These are phyloP conservation scores for Drosera capensis DNA, from an alignment of 148 eudicot species.

Conservation along the genomic window DNA sequence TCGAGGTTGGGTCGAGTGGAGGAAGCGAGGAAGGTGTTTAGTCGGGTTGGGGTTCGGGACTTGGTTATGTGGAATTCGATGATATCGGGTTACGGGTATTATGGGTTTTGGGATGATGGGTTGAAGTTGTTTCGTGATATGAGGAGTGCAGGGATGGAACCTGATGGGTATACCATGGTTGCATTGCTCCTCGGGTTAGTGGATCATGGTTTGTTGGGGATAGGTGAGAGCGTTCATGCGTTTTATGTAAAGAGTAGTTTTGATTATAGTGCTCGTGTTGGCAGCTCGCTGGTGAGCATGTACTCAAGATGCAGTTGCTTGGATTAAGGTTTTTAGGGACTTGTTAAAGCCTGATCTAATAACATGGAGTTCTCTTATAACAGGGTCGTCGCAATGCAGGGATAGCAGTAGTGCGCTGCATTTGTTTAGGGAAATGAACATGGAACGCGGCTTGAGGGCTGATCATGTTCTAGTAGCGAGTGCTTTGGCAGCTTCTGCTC, in stretches of 20 bases:
- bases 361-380: slow-evolving; percentile 65
- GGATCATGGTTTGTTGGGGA: slow-evolving; percentile 23
- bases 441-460: slow-evolving; percentile 32
- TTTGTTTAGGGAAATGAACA: slow-evolving; percentile 33
- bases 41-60: slow-evolving; percentile 32
- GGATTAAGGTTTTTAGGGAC: slow-evolving; percentile 35
- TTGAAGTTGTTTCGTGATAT: slow-evolving; percentile 27
- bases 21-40: slow-evolving; percentile 49
- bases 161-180: slow-evolving; percentile 72
- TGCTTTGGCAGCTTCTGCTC: slow-evolving; percentile 44
- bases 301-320: slow-evolving; percentile 52
- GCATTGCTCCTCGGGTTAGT: slow-evolving; percentile 38
- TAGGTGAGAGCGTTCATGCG: slow-evolving; percentile 53
- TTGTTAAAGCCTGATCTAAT: slow-evolving; percentile 49
- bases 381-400: slow-evolving; percentile 51
- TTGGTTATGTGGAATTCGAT: slow-evolving; percentile 64
- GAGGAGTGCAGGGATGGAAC: slow-evolving; percentile 23
- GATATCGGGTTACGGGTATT: slow-evolving; percentile 42
- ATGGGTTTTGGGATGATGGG: slow-evolving; percentile 41
- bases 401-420: slow-evolving; percentile 21
- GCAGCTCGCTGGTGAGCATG: slow-evolving; percentile 60
- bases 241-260: slow-evolving; percentile 46
- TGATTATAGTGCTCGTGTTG: slow-evolving; percentile 34
- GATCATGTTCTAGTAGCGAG: slow-evolving; percentile 52
- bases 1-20: slow-evolving; percentile 36